Percentiles rank a stretch among this genome's conserved stretches.
phyloP scores from a whole-genome alignment of 1,139 yeast species.

The Wickerhamiella infanticola region DNA sequence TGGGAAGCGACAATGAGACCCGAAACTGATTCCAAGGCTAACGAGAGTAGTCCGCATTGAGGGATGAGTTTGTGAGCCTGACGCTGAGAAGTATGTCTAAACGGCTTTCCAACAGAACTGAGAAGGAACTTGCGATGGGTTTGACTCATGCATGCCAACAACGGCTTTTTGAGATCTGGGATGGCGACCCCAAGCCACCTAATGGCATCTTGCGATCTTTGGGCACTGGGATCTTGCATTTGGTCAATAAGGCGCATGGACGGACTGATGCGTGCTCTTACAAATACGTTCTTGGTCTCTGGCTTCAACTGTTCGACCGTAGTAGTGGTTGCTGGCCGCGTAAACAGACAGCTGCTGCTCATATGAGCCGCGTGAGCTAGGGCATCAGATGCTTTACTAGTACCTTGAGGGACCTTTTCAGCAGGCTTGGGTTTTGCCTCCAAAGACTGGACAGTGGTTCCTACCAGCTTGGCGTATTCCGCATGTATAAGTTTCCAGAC shows the following conservation, averaged over 20 bases:
- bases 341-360: neutral
- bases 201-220: neutral
- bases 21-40: constrained; percentile 11
- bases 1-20: constrained; percentile 10
- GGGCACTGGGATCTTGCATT: neutral
- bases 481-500: constrained; percentile 11
- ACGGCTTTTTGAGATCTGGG: neutral
- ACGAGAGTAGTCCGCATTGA: constrained; percentile 4
- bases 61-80: constrained; percentile 4
- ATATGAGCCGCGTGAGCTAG: neutral
- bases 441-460: neutral
- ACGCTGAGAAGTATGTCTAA: constrained; percentile 7
- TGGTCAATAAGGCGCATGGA: neutral
- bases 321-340: neutral
- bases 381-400: neutral
- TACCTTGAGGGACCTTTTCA: neutral
- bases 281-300: neutral
- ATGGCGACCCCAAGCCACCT: neutral
- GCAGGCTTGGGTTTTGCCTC: neutral
- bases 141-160: neutral
- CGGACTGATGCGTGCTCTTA: neutral
- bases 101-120: constrained; percentile 5
- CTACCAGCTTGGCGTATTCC: constrained; percentile 1
- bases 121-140: neutral
- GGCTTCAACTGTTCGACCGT: neutral